Evolutionary conservation across 2,329 filamentous ascomycete genomes (phyloP).

Genomic region (Teratosphaeriaceae sp.): DNA sequence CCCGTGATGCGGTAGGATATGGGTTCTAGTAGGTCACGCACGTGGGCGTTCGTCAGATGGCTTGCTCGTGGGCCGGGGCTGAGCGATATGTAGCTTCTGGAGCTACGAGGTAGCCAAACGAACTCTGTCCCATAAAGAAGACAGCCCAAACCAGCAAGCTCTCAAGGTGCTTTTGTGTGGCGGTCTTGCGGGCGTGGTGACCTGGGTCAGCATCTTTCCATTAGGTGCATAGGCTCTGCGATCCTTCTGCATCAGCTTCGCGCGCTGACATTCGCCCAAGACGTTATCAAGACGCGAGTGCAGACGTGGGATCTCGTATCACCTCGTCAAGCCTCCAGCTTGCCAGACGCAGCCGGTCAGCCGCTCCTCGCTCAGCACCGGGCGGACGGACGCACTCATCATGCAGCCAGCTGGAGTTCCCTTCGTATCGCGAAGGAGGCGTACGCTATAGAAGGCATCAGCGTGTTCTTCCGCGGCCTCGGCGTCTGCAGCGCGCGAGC

Average conservation of each 20-base stretch:
- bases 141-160: conserved; percentile 19
- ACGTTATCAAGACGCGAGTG: conserved; percentile 88
- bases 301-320: conserved; percentile 57
- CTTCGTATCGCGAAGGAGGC: conserved; percentile 58
- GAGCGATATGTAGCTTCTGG: conserved; percentile 58
- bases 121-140: conserved; percentile 44
- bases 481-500: conserved; percentile 77
- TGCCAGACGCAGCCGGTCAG: conserved; percentile 5
- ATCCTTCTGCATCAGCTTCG: not conserved
- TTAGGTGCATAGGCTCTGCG: conserved; percentile 37
- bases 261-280: conserved; percentile 30
- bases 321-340: conserved; percentile 2
- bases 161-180: conserved; percentile 61
- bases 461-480: conserved; percentile 76
- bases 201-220: conserved; percentile 87
- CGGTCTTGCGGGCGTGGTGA: conserved; percentile 77
- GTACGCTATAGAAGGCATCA: conserved; percentile 63
- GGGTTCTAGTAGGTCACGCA: conserved; percentile 79
- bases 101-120: conserved; percentile 73
- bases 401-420: too few species aligned
- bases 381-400: too few species aligned
- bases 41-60: too few species aligned
- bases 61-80: too few species aligned
- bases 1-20: conserved; percentile 86
- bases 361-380: conserved; percentile 7